Base-by-base conservation (phyloP, 768 basidiomycete genomes). In the Russula foetens region DNA sequence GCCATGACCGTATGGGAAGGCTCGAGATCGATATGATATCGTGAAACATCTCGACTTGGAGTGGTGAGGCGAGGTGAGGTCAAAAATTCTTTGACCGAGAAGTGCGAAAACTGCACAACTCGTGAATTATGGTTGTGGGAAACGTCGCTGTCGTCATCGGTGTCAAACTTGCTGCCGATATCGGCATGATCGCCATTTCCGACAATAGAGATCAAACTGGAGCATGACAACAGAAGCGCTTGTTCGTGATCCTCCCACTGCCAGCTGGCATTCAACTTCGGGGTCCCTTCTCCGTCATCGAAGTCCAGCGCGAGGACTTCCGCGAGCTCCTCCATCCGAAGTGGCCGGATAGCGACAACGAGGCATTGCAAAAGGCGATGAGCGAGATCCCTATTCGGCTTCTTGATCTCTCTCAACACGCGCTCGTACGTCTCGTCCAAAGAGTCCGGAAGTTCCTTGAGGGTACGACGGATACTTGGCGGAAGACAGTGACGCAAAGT, bases 291-390 rank as follows among this genome's bases (percentile, higher is more conserved):
- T 4, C 15, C 21, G 9, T 24, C 38, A 14, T 35, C 21, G 19
- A 51, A 43, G 41, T 58, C 57, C 24, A 47, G 21, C 6, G 50
- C 57, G 7, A 58, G 57, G 21, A 58, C 31, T n/a, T 58, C 57
- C 15, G 57, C 39, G 4, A 51, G 48, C 21, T 58, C 57, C 21
- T 49, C 35, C 2, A 57, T 39, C 7, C 14, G 11, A 31, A 57
- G 56, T 17, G 56, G 56, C 1, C 57, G 48, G 41, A 51, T 24
- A 15, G 57, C 39, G 3, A 43, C 47, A 11, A 33, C 29, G 39
- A 58, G 57, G 11, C 58, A 60, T 24, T 60, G 52, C 7, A 60
- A 29, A 4, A 60, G n/a, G n/a, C 44, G 52, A 4, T 17, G 45
- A 19, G 59, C 52, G n/a, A 39, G 38, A 21, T 47, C 51, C 29